Evolutionary conservation across 2,329 filamentous ascomycete species (phyloP).

Genomic region (Fusarium lyarnte): DNA sequence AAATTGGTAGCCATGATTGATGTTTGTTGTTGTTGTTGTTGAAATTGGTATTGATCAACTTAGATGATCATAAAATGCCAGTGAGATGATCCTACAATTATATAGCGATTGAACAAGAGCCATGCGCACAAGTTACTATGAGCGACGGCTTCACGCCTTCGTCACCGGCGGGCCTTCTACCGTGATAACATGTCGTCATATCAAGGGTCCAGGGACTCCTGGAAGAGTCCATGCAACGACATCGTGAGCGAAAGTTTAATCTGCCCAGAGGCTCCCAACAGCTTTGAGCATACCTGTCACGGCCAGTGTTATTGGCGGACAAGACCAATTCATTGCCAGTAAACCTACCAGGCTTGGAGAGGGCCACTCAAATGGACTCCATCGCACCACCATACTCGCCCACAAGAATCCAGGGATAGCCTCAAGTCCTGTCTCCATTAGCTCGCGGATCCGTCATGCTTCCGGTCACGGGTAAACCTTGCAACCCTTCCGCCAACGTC

Average conservation of each 20-base stretch:
- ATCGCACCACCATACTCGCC: not conserved
- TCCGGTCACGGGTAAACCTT: constrained; percentile 11
- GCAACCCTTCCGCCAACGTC: not conserved
- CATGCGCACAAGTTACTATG: no score
- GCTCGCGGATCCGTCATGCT: not conserved
- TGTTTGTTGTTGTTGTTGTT: not conserved
- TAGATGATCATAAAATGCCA: not conserved
- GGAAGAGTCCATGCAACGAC: not conserved
- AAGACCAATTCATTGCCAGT: not conserved
- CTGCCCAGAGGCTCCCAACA: not conserved
- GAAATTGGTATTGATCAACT: constrained; percentile 14
- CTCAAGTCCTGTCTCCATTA: not conserved
- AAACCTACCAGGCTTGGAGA: not conserved
- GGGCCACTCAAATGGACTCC: not conserved
- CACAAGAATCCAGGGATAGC: not conserved
- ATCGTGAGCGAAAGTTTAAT: not conserved
- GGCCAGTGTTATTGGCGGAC: not conserved
- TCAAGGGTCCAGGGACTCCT: not conserved
- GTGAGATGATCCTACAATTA: constrained; percentile 6
- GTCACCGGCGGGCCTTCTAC: not conserved
- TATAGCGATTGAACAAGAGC: constrained; percentile 10
- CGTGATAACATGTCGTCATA: constrained; percentile 2
- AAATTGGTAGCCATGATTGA: constrained; percentile 15
- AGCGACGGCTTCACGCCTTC: not conserved
- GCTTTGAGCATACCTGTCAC: constrained; percentile 3